Conservation (phyloP, 208 protist genomes). For the Trypanosoma melophagium region DNA sequence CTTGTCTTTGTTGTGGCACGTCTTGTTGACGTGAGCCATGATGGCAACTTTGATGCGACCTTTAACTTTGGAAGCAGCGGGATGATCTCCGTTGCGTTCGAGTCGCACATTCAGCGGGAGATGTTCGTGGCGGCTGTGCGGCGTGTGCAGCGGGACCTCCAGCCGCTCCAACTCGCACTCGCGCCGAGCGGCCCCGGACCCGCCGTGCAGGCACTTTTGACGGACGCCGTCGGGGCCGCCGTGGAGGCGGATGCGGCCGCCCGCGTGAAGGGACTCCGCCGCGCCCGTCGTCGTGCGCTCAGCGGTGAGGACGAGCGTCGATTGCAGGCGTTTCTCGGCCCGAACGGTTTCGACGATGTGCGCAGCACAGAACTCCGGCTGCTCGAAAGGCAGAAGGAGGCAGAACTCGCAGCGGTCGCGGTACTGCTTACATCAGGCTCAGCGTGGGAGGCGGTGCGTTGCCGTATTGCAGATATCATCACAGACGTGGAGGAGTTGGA, state of each 20-base stretch:
- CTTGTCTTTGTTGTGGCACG: constrained; percentile 70
- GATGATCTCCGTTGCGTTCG: constrained; percentile 79
- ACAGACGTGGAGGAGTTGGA: constrained; percentile 76
- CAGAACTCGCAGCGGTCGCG: constrained; percentile 71
- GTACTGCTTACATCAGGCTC: constrained; percentile 51
- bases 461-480: constrained; percentile 57
- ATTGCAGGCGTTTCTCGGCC: constrained; percentile 54
- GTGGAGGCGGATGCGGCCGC: constrained; percentile 70
- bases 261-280: constrained; percentile 67
- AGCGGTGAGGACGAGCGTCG: constrained; percentile 75
- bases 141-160: constrained; percentile 41
- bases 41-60: constrained; percentile 77
- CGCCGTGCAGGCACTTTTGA: constrained; percentile 49
- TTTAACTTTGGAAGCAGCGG: constrained; percentile 86
- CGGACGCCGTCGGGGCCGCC: constrained; percentile 54
- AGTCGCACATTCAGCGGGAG: constrained; percentile 87
- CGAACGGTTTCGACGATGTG: constrained; percentile 74
- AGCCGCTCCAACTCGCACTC: neutral
- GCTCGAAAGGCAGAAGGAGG: constrained; percentile 64
- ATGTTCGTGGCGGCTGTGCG: constrained; percentile 82
- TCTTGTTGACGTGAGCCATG: constrained; percentile 64
- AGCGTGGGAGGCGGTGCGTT: constrained; percentile 55
- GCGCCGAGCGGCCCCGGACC: neutral
- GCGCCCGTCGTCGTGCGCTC: constrained; percentile 63
- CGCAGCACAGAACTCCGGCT: constrained; percentile 66